Conservation (phyloP, 2,329 filamentous ascomycete genomes). For the Emergomyces africanus region DNA sequence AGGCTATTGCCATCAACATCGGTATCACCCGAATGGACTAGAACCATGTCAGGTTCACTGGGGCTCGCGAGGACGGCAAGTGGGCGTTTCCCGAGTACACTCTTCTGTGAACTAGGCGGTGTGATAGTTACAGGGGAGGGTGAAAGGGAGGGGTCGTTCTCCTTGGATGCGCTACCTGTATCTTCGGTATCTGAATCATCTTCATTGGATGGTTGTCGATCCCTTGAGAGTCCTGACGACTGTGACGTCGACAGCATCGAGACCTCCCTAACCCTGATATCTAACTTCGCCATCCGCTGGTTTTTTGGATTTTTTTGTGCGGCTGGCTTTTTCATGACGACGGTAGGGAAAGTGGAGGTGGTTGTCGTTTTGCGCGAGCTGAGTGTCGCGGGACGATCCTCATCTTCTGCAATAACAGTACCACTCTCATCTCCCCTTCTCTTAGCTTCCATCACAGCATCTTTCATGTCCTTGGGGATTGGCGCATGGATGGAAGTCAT, state of each 20-base stretch:
- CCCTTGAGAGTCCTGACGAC: background rate
- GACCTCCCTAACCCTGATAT: conserved; percentile 4
- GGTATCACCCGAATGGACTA: conserved; percentile 17
- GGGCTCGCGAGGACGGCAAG: conserved; percentile 29
- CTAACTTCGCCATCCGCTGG: conserved; percentile 8
- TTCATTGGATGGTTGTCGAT: conserved; percentile 13
- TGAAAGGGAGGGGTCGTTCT: conserved; percentile 36
- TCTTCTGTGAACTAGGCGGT: conserved; percentile 26
- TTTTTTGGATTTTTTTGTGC: conserved; percentile 4
- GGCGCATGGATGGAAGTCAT: conserved; percentile 51
- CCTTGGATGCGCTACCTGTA: conserved; percentile 31
- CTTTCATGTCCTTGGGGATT: conserved; percentile 34
- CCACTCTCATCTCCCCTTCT: conserved; percentile 38
- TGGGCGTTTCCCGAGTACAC: conserved; percentile 29
- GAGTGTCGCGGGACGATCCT: conserved; percentile 7
- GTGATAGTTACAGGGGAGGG: conserved; percentile 22
- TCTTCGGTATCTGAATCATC: conserved; percentile 21
- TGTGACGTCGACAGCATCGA: background rate
- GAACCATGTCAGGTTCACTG: conserved; percentile 21
- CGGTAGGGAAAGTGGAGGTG: conserved; percentile 10
- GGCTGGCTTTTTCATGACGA: conserved; percentile 22
- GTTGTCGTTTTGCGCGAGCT: conserved; percentile 1
- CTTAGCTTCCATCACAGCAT: conserved; percentile 41
- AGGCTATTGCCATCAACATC: conserved; percentile 1
- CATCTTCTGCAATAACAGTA: conserved; percentile 15